Conservation (phyloP, 1,284 basidiomycete species). For the Trichosporon sp. region DNA sequence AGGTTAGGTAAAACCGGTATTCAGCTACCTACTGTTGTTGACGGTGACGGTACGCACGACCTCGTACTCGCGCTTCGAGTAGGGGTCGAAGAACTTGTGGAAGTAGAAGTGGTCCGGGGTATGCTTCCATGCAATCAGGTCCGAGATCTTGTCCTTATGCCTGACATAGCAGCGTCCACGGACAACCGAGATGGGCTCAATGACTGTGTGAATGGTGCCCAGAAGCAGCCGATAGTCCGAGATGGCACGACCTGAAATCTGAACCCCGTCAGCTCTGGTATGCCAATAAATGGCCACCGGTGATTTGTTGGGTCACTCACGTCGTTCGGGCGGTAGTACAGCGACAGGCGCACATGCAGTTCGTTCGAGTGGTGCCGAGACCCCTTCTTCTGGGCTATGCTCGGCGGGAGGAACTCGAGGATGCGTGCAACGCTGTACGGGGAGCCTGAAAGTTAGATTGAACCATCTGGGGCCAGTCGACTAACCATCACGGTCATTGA, state of each 20-base stretch:
- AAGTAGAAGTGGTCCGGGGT: conserved; percentile 93
- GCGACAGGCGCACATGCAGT: conserved; percentile 69
- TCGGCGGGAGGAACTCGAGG: conserved; percentile 85
- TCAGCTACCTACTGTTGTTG: conserved; percentile 68
- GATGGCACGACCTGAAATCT: conserved; percentile 51
- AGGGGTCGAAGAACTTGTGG: conserved; percentile 88
- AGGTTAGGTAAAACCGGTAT: conserved; percentile 8
- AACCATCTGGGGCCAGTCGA: background rate
- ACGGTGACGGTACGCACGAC: conserved; percentile 82
- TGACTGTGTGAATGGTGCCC: conserved; percentile 91
- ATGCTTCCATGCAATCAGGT: conserved; percentile 91
- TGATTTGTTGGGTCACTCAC: conserved; percentile 26
- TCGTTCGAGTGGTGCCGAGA: conserved; percentile 25
- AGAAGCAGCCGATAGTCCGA: conserved; percentile 84
- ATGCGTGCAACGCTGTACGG: conserved; percentile 91
- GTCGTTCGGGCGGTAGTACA: conserved; percentile 77
- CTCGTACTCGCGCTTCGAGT: conserved; percentile 97
- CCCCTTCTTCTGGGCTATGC: conserved; percentile 39
- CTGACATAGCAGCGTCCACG: conserved; percentile 87
- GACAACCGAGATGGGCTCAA: conserved; percentile 86
- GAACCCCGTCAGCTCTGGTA: conserved; percentile 41
- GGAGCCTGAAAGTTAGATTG: conserved; percentile 46
- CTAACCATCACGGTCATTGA: conserved; percentile 67
- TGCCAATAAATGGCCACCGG: background rate
- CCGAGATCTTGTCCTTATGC: conserved; percentile 89